Percentiles rank a stretch among this genome's conserved stretches.
Evolutionary conservation across 2,329 filamentous ascomycete species (phyloP).

Genomic region (Didymella arachidicola): DNA sequence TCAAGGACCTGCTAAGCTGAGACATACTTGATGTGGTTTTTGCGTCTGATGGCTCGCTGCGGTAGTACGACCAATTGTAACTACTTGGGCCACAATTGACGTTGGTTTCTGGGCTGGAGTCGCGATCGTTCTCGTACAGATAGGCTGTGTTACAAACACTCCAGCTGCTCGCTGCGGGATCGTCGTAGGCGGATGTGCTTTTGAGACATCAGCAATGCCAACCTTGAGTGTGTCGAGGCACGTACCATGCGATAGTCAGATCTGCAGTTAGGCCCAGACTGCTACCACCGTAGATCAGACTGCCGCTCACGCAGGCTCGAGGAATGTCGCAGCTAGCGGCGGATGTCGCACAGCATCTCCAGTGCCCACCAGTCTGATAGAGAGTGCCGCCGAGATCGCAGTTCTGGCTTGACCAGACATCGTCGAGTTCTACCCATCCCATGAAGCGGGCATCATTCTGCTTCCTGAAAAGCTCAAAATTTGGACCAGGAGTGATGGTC

Average conservation of each 20-base stretch:
- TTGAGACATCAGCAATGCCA: not conserved
- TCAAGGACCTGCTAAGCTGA: not conserved
- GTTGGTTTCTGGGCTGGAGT: constrained; percentile 34
- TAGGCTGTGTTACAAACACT: constrained; percentile 39
- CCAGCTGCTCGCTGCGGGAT: constrained; percentile 25
- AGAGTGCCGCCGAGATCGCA: constrained; percentile 34
- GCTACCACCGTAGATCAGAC: constrained; percentile 28
- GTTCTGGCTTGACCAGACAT: constrained; percentile 24
- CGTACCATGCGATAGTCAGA: constrained; percentile 26
- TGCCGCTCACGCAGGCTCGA: constrained; percentile 33
- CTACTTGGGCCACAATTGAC: constrained; percentile 34
- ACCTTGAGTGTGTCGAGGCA: not conserved
- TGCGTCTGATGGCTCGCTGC: constrained; percentile 25
- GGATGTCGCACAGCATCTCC: constrained; percentile 36
- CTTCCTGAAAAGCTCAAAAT: constrained; percentile 34
- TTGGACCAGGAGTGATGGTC: constrained; percentile 37
- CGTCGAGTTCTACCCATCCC: constrained; percentile 31
- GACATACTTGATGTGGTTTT: constrained; percentile 22
- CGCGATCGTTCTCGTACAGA: constrained; percentile 34
- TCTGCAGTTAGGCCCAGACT: constrained; percentile 3
- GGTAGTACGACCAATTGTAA: constrained; percentile 36
- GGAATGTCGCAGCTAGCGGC: constrained; percentile 30
- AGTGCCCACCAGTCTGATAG: constrained; percentile 28
- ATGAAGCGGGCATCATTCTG: constrained; percentile 36
- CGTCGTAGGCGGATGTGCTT: constrained; percentile 29